These are phyloP conservation scores for Bipolaris victoriae DNA, from an alignment of 2,329 filamentous ascomycete genomes.

Conservation along the genomic window DNA sequence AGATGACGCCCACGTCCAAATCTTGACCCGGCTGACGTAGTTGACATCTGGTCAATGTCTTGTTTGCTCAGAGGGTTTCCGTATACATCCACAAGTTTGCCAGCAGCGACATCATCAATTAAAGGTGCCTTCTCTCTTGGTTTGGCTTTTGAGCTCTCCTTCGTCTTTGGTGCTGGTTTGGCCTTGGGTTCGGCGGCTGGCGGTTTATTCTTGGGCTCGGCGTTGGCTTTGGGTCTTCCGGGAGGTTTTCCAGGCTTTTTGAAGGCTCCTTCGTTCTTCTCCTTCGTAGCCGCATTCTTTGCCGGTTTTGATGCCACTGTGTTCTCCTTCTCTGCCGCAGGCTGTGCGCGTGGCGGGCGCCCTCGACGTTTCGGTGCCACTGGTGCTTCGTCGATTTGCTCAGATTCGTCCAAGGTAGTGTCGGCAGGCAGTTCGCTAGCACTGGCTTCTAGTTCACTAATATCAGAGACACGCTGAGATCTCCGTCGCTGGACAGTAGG, in stretches of 20 bases:
- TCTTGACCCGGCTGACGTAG: conserved; percentile 38
- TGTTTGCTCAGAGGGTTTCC: conserved; percentile 43
- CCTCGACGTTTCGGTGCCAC: conserved; percentile 34
- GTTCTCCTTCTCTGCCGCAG: conserved; percentile 20
- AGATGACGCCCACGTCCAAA: conserved; percentile 45
- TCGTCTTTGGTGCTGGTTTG: conserved; percentile 18
- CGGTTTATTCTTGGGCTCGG: conserved; percentile 26
- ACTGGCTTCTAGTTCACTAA: conserved; percentile 38
- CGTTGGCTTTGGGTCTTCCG: conserved; percentile 30
- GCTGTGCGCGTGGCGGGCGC: conserved; percentile 31
- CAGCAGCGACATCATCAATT: conserved; percentile 27
- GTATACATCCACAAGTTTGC: conserved; percentile 40
- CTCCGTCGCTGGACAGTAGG: conserved; percentile 27
- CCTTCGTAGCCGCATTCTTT: conserved; percentile 17
- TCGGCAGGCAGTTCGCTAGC: conserved; percentile 31
- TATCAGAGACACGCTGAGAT: conserved; percentile 38
- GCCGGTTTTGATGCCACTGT: conserved; percentile 14
- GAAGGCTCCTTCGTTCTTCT: conserved; percentile 28
- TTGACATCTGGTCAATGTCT: conserved; percentile 44
- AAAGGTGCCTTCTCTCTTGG: conserved; percentile 11
- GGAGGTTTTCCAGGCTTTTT: conserved; percentile 36
- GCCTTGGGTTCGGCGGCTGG: conserved; percentile 21
- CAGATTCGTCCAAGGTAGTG: conserved; percentile 26
- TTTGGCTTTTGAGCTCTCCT: conserved; percentile 11
- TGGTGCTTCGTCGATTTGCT: conserved; percentile 29